A percentile compares a stretch with the other conserved stretches of the same genome.
phyloP scores from a whole-genome alignment of 345 rosid species.

The Brassica cretica region DNA sequence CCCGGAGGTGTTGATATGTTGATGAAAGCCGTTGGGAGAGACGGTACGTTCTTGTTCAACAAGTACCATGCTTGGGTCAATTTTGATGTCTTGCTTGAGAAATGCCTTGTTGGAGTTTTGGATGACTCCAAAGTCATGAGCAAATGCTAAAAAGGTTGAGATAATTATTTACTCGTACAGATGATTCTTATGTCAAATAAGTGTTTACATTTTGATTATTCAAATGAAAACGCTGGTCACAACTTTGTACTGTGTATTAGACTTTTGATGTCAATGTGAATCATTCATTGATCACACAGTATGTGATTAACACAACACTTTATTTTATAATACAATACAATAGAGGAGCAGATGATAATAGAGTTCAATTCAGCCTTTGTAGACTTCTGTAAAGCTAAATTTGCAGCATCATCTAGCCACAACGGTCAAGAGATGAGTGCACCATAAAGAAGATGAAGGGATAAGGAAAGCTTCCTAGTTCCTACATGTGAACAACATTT shows the following conservation, averaged over 20 bases:
- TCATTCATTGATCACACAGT: background rate
- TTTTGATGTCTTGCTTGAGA: conserved; percentile 77
- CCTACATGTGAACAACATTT: conserved; percentile 26
- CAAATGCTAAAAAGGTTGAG: conserved; percentile 12
- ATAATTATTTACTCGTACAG: conserved; percentile 9
- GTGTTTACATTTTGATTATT: conserved; percentile 20
- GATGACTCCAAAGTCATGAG: conserved; percentile 50
- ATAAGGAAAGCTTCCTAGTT: conserved; percentile 49
- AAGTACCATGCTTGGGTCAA: conserved; percentile 98
- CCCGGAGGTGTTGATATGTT: conserved; percentile 95
- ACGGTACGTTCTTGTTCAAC: conserved; percentile 83
- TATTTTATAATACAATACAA: background rate
- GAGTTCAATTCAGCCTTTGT: background rate
- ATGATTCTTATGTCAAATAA: conserved; percentile 16
- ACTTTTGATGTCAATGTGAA: conserved; percentile 30
- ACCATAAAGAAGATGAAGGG: conserved; percentile 34
- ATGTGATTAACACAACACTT: background rate
- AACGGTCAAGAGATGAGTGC: conserved; percentile 19
- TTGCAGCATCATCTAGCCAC: conserved; percentile 35
- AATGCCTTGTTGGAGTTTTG: conserved; percentile 73
- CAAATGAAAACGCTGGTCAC: conserved; percentile 28
- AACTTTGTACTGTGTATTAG: conserved; percentile 6
- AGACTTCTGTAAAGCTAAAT: background rate
- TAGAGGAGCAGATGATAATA: background rate
- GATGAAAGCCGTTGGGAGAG: conserved; percentile 86